Evolutionary conservation across 1,139 yeast genomes (phyloP), one percentile per base, ranked within the genome.

Genomic region (Kodamaea alishanica): DNA sequence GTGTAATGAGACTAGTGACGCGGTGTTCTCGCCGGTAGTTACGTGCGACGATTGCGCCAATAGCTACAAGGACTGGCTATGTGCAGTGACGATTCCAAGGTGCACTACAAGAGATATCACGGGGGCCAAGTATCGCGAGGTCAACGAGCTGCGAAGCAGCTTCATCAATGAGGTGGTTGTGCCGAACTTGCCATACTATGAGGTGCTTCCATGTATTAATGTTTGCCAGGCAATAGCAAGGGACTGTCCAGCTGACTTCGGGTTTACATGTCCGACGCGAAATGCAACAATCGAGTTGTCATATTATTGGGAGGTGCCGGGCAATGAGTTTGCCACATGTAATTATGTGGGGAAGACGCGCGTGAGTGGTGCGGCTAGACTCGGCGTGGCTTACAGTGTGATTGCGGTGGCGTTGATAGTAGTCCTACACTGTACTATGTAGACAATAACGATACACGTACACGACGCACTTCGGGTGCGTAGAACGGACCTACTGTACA

Each of bases 41-140:
- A 69, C 81, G 0, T 92, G 98, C 54, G 72, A 67, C 8, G 82
- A 86, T 52, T 92, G 98, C 58, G 74, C 76, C 1, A 51, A 60
- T 3, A 72, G 92, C 1, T 92, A 92, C 58, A 81, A 79, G 52
- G 74, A 83, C 52, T 92, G 98, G 98, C 70, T 92, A 12, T 92
- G 98, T 63, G 75, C 95, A 0, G 88, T 87, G 5, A 71, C 89
- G 0, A 85, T 92, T n/a, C 97, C 98, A 0, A 67, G 97, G 27
- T 92, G 98, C 53, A 67, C 84, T 0, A 55, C 60, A 1, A 44
- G 61, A 35, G 58, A 74, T 25, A 58, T 69, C 5, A 54, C 73
- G 0, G 80, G 77, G 10, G 78, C 79, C 54, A 58, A 60, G 25
- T 49, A 55, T 25, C 70, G 95, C 28, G 61, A 63, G 3, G 61